phyloP scores from a whole-genome alignment of 345 rosid species.

The Eucalyptus sp. region DNA sequence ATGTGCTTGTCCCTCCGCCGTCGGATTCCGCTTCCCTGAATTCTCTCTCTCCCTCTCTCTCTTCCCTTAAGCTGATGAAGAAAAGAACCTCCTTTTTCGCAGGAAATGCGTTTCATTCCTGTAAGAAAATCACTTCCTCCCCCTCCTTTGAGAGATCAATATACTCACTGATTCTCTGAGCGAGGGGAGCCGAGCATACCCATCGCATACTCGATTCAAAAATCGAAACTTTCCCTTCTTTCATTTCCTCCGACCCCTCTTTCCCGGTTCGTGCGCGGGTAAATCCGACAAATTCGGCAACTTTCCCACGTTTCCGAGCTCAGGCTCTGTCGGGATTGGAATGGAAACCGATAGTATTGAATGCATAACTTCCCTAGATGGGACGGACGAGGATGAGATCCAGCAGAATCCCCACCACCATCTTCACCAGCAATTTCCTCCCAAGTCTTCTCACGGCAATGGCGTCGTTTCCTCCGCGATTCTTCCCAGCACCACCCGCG shows the following conservation, averaged over 20 bases:
- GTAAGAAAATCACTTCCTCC: background rate
- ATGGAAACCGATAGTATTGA: constrained; percentile 80
- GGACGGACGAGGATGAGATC: constrained; percentile 79
- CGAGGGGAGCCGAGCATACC: background rate
- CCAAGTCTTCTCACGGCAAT: constrained; percentile 2
- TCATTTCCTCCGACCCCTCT: background rate
- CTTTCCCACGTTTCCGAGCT: background rate
- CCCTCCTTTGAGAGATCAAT: background rate
- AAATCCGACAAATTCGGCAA: background rate
- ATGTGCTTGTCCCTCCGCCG: background rate
- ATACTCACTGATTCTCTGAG: background rate
- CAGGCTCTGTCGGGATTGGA: background rate
- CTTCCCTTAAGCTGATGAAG: background rate
- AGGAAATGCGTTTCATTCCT: background rate
- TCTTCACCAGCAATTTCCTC: constrained; percentile 4
- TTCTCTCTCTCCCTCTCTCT: background rate
- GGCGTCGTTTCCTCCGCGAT: constrained; percentile 26
- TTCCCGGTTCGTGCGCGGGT: background rate
- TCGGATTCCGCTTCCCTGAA: background rate
- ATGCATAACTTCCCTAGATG: constrained; percentile 65
- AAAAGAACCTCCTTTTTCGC: background rate
- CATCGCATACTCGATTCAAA: background rate
- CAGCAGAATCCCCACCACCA: constrained; percentile 32
- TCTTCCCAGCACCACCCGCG: constrained; percentile 70
- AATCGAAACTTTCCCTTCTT: background rate